phyloP scores from a whole-genome alignment of 352 stramenopile species.

The Phytophthora meadii region DNA sequence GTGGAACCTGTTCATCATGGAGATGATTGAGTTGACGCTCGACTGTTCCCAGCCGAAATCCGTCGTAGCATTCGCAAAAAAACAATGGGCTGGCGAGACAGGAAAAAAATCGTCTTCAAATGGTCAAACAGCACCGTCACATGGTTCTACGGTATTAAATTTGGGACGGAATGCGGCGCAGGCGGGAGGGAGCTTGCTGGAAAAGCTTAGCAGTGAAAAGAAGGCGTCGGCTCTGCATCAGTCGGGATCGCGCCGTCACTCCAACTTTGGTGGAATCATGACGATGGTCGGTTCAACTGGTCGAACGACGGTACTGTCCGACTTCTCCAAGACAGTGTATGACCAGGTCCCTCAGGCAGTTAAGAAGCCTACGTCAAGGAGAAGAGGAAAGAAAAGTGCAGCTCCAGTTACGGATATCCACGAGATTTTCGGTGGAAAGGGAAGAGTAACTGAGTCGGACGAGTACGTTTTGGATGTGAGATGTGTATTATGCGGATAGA shows the following conservation, averaged over 20 bases:
- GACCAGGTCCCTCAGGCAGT: slow-evolving; percentile 71
- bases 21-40: slow-evolving; percentile 88
- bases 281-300: slow-evolving; percentile 80
- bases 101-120: background rate
- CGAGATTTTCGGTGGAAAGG: slow-evolving; percentile 79
- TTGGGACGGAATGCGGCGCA: background rate
- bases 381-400: slow-evolving; percentile 52
- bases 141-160: background rate
- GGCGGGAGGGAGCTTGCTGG: slow-evolving; percentile 40
- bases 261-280: slow-evolving; percentile 89
- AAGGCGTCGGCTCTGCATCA: slow-evolving; percentile 42
- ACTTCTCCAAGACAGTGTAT: slow-evolving; percentile 77
- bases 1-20: slow-evolving; percentile 91
- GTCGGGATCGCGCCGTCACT: slow-evolving; percentile 65
- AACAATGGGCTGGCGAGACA: slow-evolving; percentile 18
- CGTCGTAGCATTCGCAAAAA: slow-evolving; percentile 68
- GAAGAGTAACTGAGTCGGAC: slow-evolving; percentile 67
- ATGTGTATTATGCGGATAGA: background rate
- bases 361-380: slow-evolving; percentile 67
- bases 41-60: slow-evolving; percentile 73
- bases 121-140: background rate
- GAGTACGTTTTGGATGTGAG: slow-evolving; percentile 35
- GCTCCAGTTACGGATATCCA: slow-evolving; percentile 69
- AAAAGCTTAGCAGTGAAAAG: slow-evolving; percentile 66
- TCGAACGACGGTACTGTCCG: slow-evolving; percentile 69